Conservation (phyloP, 176 grass and related monocot species). For the Musa beccarii region DNA sequence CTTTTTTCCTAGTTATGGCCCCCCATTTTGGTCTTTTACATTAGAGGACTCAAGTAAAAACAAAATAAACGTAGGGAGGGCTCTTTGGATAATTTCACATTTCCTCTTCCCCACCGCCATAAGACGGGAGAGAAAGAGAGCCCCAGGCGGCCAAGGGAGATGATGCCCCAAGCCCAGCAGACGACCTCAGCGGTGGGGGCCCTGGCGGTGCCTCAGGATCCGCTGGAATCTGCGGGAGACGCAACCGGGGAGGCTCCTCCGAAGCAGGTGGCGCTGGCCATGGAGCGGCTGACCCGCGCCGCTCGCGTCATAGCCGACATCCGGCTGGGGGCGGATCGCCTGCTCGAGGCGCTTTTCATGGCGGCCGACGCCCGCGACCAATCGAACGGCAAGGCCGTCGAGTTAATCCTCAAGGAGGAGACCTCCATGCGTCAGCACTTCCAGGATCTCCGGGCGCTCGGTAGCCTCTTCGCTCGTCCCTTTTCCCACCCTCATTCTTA, state of each 20-base stretch:
- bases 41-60: too few relatives aligned
- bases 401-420: constrained; percentile 44
- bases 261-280: constrained; percentile 93
- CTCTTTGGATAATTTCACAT: too few relatives aligned
- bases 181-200: neutral
- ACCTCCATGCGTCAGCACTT: constrained; percentile 71
- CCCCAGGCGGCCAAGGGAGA: too few relatives aligned
- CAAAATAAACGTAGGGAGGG: too few relatives aligned
- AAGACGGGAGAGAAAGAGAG: too few relatives aligned
- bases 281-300: constrained; percentile 68
- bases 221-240: constrained; percentile 6
- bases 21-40: too few relatives aligned
- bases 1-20: too few relatives aligned
- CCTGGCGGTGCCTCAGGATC: neutral
- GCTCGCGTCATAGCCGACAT: constrained; percentile 85
- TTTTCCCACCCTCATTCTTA: neutral
- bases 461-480: constrained; percentile 15
- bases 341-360: constrained; percentile 77
- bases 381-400: constrained; percentile 29
- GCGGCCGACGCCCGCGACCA: constrained; percentile 33
- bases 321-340: constrained; percentile 68
- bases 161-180: constrained; percentile 1
- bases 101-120: too few relatives aligned
- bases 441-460: constrained; percentile 72
- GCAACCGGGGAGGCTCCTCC: constrained; percentile 57